Conservation (phyloP, 1,284 basidiomycete genomes). For the Cryptococcus amylolentus region DNA sequence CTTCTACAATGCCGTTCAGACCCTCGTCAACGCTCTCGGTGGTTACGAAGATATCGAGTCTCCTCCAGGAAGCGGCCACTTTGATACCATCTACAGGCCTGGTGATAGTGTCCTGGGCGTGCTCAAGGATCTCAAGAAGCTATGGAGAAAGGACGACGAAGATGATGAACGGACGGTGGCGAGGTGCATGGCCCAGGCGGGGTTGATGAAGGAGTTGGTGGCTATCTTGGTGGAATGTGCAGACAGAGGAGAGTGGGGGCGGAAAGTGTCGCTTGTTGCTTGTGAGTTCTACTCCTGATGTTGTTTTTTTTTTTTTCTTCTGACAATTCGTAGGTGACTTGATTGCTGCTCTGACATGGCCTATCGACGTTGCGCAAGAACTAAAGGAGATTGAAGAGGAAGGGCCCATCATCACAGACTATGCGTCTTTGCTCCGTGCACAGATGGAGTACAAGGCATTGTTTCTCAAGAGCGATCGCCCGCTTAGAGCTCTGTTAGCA, state of each 20-base stretch:
- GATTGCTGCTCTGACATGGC: slow-evolving; percentile 94
- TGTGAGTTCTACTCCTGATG: slow-evolving; percentile 47
- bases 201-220: slow-evolving; percentile 80
- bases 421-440: slow-evolving; percentile 71
- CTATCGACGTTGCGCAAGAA: slow-evolving; percentile 87
- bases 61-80: slow-evolving; percentile 41
- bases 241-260: slow-evolving; percentile 58
- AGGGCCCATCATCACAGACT: slow-evolving; percentile 74
- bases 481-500: slow-evolving; percentile 43
- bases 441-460: slow-evolving; percentile 76
- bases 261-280: slow-evolving; percentile 75
- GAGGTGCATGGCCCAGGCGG: slow-evolving; percentile 78
- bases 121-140: slow-evolving; percentile 85
- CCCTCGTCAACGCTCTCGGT: slow-evolving; percentile 47
- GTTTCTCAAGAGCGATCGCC: slow-evolving; percentile 22
- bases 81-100: slow-evolving; percentile 65
- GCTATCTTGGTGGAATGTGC: slow-evolving; percentile 74
- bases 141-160: slow-evolving; percentile 90
- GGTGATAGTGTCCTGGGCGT: slow-evolving; percentile 81
- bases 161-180: slow-evolving; percentile 93
- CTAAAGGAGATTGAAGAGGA: slow-evolving; percentile 80
- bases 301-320: background rate
- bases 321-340: slow-evolving; percentile 59
- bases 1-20: slow-evolving; percentile 46
- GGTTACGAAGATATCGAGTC: slow-evolving; percentile 54